Percentiles rank a stretch among this genome's conserved stretches.
These are phyloP conservation scores for Yamagishiella unicocca DNA, from an alignment of 139 green algal genomes.

Conservation along the genomic window DNA sequence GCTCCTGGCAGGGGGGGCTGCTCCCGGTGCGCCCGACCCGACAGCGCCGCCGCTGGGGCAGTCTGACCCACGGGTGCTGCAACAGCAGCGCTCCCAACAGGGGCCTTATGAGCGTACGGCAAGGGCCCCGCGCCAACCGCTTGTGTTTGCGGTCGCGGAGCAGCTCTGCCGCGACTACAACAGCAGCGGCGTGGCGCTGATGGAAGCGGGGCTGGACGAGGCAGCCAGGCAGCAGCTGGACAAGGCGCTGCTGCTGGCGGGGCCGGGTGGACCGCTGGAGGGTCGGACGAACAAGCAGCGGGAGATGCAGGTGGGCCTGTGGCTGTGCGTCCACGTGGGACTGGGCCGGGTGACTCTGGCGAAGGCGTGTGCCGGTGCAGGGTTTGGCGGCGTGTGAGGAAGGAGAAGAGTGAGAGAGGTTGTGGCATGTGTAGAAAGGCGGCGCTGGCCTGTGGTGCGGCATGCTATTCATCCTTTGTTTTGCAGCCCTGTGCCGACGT, in stretches of 20 bases:
- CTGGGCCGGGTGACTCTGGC: too few species aligned
- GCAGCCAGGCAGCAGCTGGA: conserved; percentile 44
- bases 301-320: conserved; percentile 40
- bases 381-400: too few species aligned
- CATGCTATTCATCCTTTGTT: background rate
- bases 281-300: conserved; percentile 3
- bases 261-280: conserved; percentile 22
- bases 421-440: too few species aligned
- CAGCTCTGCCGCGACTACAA: conserved; percentile 52
- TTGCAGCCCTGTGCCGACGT: too few species aligned
- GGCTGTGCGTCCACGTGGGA: too few species aligned
- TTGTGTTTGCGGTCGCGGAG: background rate
- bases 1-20: too few species aligned
- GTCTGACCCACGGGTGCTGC: too few species aligned
- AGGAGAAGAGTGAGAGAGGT: too few species aligned
- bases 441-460: too few species aligned
- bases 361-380: too few species aligned
- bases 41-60: too few species aligned
- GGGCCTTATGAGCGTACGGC: background rate
- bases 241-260: conserved; percentile 48
- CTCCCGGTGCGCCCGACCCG: too few species aligned
- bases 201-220: conserved; percentile 25
- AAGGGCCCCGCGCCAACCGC: background rate
- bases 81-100: background rate
- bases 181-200: conserved; percentile 4